Evolutionary conservation across 139 green algal species (phyloP), one percentile per base, ranked within the genome.

Genomic region (Dunaliella sp.): DNA sequence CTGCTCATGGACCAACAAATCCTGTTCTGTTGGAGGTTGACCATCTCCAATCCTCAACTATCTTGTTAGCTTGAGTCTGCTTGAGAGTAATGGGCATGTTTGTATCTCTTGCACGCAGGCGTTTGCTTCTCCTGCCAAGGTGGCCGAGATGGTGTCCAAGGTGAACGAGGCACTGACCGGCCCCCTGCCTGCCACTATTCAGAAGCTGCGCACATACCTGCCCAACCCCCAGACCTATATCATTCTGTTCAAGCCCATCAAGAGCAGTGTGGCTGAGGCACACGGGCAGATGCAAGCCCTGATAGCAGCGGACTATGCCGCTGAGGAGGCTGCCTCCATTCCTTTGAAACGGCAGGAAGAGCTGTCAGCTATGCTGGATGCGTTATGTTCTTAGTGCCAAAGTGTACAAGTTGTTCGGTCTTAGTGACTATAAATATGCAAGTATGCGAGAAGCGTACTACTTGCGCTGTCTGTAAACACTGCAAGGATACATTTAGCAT

Each of bases 181-280:
- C 1, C 32, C 87, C 22, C 91, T 99, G 82, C 94, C 94, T 0
- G 80, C 87, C 3, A 90, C 93, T 0, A 92, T 96, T 1, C 38
- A 58, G 32, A 94, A 93, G 76, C 95, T 99, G 94, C 88, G 88
- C 57, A 86, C 97, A 16, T 99, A 99, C 90, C 89, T 99, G 38
- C 86, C 91, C 58, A 95, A 95, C 81, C 86, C 92, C 25, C 84
- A 86, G 84, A 98, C 96, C 21, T 93, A 94, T 37, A 89, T 88
- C 65, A 95, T 97, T 73, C 90, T 99, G 83, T 95, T 98, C 85
- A 93, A 92, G 85, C 97, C 97, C 59, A 97, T 99, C 87, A 96
- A 96, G 87, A 94, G 88, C 79, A 99, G 99, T 86, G 95, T 99
- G 37, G 90, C 93, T 0, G 97, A 99, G 88, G 97, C 97, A 22